A percentile compares a stretch with the other conserved stretches of the same genome.
Evolutionary conservation across 2,329 filamentous ascomycete genomes (phyloP).

Genomic region (Talaromyces sp.): DNA sequence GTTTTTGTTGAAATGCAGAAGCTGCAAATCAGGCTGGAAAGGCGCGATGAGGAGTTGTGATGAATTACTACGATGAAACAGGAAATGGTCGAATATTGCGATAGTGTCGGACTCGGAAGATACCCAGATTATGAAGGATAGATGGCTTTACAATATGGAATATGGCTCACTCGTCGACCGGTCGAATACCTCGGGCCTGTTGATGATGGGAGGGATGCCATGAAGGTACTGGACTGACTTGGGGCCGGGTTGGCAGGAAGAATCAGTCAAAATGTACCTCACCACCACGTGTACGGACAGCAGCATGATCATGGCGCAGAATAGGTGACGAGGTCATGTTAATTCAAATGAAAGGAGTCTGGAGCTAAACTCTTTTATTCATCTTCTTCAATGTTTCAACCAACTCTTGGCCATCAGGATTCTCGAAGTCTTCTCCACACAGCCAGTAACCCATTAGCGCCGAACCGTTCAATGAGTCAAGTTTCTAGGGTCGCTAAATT

Average conservation of each 20-base stretch:
- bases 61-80: background rate
- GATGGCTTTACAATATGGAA: background rate
- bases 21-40: constrained; percentile 51
- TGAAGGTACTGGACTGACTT: background rate
- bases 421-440: too few relatives aligned
- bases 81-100: background rate
- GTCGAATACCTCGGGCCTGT: background rate
- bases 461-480: too few relatives aligned
- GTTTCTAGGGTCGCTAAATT: background rate
- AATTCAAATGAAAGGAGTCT: background rate
- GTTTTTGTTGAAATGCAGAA: constrained; percentile 32
- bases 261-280: background rate
- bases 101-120: background rate
- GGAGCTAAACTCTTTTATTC: background rate
- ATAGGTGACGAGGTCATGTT: background rate
- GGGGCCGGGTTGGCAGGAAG: background rate
- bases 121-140: background rate
- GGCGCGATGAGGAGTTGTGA: constrained; percentile 34
- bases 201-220: background rate
- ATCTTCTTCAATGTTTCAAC: background rate
- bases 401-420: background rate
- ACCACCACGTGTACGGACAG: background rate
- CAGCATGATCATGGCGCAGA: background rate
- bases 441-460: too few relatives aligned
- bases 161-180: too few relatives aligned